Conservation (phyloP, 1,284 basidiomycete species). For the Lignosus rhinocerotis region DNA sequence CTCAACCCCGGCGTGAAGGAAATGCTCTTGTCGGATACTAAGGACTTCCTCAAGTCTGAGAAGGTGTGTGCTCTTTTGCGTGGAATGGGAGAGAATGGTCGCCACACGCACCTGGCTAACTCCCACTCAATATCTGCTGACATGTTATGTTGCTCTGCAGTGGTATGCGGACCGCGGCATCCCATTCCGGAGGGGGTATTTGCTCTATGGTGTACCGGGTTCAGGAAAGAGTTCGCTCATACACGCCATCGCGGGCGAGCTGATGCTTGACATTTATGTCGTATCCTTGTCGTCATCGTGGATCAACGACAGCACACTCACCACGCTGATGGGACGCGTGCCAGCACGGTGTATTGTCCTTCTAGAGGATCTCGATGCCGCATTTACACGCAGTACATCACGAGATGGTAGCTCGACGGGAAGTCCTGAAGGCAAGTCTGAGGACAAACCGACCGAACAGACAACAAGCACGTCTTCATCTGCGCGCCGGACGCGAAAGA, state of each 20-base stretch:
- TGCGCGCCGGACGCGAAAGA: constrained; percentile 45
- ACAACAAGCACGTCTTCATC: constrained; percentile 33
- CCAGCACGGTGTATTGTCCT: constrained; percentile 82
- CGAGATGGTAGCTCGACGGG: constrained; percentile 54
- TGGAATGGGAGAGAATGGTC: not conserved
- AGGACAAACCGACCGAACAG: constrained; percentile 33
- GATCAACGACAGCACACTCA: constrained; percentile 78
- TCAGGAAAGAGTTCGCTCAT: constrained; percentile 83
- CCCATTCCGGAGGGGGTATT: constrained; percentile 83
- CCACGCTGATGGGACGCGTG: constrained; percentile 78
- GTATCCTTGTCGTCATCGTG: constrained; percentile 74
- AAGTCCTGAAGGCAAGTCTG: constrained; percentile 42
- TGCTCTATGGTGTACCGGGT: constrained; percentile 79
- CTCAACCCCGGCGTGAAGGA: constrained; percentile 83
- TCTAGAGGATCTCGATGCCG: constrained; percentile 83
- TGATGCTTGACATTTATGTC: constrained; percentile 80
- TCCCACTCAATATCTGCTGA: constrained; percentile 19
- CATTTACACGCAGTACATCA: constrained; percentile 71
- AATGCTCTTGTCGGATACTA: constrained; percentile 77
- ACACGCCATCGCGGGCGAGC: constrained; percentile 80
- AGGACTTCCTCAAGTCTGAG: constrained; percentile 78
- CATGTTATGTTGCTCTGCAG: constrained; percentile 25
- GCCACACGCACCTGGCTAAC: constrained; percentile 6
- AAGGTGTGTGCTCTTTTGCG: constrained; percentile 46
- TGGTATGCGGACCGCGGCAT: constrained; percentile 61